These are phyloP conservation scores for Entomortierella parvispora DNA, from an alignment of 192 early-diverging fungal species.

Conservation along the genomic window DNA sequence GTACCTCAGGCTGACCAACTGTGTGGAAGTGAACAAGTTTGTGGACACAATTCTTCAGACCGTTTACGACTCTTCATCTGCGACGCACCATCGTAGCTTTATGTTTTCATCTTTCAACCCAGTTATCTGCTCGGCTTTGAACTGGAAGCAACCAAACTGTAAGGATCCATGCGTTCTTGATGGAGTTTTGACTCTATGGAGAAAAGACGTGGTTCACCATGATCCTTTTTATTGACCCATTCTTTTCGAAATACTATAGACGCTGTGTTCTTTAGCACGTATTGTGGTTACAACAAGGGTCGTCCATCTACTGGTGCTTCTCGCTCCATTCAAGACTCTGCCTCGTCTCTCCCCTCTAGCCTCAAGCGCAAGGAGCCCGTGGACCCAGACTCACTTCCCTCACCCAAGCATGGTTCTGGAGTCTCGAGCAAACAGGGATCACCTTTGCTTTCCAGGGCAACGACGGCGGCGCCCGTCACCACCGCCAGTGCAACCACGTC, in stretches of 20 bases:
- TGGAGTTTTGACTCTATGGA: neutral
- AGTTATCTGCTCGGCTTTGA: conserved; percentile 89
- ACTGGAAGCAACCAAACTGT: conserved; percentile 99
- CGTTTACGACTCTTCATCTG: conserved; percentile 80
- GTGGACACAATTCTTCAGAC: conserved; percentile 90
- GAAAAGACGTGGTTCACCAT: too few species aligned
- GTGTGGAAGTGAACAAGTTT: conserved; percentile 81
- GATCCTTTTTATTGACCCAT: too few species aligned
- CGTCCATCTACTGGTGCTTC: neutral
- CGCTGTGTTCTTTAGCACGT: conserved; percentile 93
- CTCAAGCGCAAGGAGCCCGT: conserved; percentile 43
- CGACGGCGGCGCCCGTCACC: neutral
- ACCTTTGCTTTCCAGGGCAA: conserved; percentile 23
- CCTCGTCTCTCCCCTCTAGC: neutral
- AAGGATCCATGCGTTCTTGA: conserved; percentile 31
- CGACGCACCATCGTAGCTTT: conserved; percentile 39
- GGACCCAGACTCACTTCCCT: conserved; percentile 37
- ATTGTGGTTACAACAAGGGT: conserved; percentile 73
- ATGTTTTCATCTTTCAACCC: conserved; percentile 96
- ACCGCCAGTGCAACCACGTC: neutral
- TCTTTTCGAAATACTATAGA: conserved; percentile 41
- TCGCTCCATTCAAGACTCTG: neutral
- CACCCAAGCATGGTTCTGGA: conserved; percentile 33
- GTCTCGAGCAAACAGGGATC: conserved; percentile 12
- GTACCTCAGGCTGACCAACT: conserved; percentile 61